Evolutionary conservation across 176 grass and related monocot species (phyloP), one percentile per base, ranked within the genome.

Genomic region (Bonia amplexicaulis): DNA sequence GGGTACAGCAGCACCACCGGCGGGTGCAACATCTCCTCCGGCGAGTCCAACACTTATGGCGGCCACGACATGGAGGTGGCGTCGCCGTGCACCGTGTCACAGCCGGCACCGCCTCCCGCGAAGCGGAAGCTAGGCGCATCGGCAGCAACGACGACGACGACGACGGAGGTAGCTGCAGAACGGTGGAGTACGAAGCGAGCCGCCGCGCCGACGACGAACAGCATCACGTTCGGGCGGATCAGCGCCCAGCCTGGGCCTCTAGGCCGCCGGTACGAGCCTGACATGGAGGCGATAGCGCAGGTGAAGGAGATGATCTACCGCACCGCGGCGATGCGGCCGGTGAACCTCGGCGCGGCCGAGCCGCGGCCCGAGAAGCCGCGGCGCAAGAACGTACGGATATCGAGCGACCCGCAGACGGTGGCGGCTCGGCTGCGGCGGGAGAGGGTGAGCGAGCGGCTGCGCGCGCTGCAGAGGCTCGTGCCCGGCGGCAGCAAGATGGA

Each of bases 401-500:
- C 92, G 14, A 94, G 77, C 45, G 92, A 97, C 62, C 94, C 92
- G 70, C 94, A 97, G 85, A 93, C 88, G 55, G 91, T 90, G 35
- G 88, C 91, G 4, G 91, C 91, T 82, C 62, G 91, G 45, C 78
- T 88, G 26, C 82, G 91, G 74, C 85, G 91, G 49, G 87, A 92
- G 60, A 71, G 63, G 54, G 86, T 92, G 15, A 66, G 84, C 45
- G 87, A 92, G 58, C 85, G 79, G 44, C 79, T 92, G 57, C 85
- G 87, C 67, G 84, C 79, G 66, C 85, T 92, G 45, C 87, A 89
- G 29, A 90, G 55, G 69, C 91, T 97, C 31, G 95, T 97, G 29
- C 95, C 95, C 5, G 94, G 94, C 4, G 92, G 94, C 3, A 90
- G 82, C 71, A 84, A 88, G 85, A 89, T 97, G 94, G 94, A 97